Conservation (phyloP, 2,329 filamentous ascomycete species). For the Diaporthe humulicola region DNA sequence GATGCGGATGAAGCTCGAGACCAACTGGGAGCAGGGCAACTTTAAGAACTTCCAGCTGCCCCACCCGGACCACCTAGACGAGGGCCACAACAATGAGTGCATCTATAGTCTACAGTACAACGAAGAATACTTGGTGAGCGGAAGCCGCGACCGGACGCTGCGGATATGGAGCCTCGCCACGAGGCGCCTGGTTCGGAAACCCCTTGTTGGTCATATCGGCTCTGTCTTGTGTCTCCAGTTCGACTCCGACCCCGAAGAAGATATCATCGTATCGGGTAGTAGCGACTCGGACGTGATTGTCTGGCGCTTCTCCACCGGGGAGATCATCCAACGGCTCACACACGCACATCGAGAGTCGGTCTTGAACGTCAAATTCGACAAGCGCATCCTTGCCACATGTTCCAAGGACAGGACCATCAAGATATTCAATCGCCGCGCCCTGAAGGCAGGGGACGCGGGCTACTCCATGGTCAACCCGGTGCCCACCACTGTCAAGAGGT, state of each 20-base stretch:
- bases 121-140: slow-evolving; percentile 88
- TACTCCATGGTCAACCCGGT: slow-evolving; percentile 68
- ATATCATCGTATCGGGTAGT: slow-evolving; percentile 94
- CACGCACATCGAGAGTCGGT: slow-evolving; percentile 91
- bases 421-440: slow-evolving; percentile 85
- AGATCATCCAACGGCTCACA: slow-evolving; percentile 81
- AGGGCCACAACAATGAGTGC: slow-evolving; percentile 86
- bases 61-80: slow-evolving; percentile 81
- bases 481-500: slow-evolving; percentile 64
- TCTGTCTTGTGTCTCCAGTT: slow-evolving; percentile 97
- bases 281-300: slow-evolving; percentile 92
- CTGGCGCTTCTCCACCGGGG: slow-evolving; percentile 93
- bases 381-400: slow-evolving; percentile 92
- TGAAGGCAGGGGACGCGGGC: slow-evolving; percentile 72
- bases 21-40: slow-evolving; percentile 89
- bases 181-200: slow-evolving; percentile 79
- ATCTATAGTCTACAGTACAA: slow-evolving; percentile 96
- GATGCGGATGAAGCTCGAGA: slow-evolving; percentile 85
- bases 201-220: slow-evolving; percentile 81
- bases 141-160: slow-evolving; percentile 89
- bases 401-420: slow-evolving; percentile 98
- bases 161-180: slow-evolving; percentile 92
- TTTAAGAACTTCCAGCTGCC: slow-evolving; percentile 92
- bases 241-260: slow-evolving; percentile 87
- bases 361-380: slow-evolving; percentile 92